Evolutionary conservation across 116 monocot species (phyloP).

Genomic region (Papilionanthe hybrid): DNA sequence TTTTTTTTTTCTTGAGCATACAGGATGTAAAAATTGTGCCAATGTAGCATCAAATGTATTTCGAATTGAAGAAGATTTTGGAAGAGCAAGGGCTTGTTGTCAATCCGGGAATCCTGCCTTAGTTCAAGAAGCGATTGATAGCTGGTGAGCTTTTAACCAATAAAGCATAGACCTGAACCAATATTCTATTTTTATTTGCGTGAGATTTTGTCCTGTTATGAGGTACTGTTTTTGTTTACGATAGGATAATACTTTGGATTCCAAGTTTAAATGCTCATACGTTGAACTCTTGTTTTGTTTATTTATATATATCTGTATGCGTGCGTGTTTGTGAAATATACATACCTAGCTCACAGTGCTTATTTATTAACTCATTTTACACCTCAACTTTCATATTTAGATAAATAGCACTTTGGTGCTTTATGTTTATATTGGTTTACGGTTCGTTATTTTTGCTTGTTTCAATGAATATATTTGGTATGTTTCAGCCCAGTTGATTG

Average conservation of each 20-base stretch:
- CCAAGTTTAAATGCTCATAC: not conserved
- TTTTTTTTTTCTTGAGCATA: slow-evolving; percentile 3
- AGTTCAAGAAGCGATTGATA: slow-evolving; percentile 81
- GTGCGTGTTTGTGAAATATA: too few species aligned
- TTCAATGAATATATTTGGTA: not conserved
- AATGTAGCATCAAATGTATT: slow-evolving; percentile 70
- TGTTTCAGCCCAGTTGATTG: slow-evolving; percentile 89
- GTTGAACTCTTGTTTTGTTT: not conserved
- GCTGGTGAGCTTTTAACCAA: slow-evolving; percentile 53
- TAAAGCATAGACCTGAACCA: not conserved
- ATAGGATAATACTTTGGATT: not conserved
- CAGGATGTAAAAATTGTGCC: slow-evolving; percentile 98
- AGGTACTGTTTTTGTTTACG: not conserved
- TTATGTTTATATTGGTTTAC: not conserved
- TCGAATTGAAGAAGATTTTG: slow-evolving; percentile 87
- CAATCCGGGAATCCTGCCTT: slow-evolving; percentile 63
- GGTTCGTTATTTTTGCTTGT: not conserved
- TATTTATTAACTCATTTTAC: too few species aligned
- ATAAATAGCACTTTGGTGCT: too few species aligned
- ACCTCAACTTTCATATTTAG: too few species aligned
- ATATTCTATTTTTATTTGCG: too few species aligned
- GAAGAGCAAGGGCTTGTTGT: slow-evolving; percentile 74
- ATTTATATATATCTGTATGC: too few species aligned
- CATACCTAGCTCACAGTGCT: too few species aligned
- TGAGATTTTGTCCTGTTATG: too few species aligned